Base-by-base conservation (phyloP, 208 protist species). In the Crithidia expoeki region DNA sequence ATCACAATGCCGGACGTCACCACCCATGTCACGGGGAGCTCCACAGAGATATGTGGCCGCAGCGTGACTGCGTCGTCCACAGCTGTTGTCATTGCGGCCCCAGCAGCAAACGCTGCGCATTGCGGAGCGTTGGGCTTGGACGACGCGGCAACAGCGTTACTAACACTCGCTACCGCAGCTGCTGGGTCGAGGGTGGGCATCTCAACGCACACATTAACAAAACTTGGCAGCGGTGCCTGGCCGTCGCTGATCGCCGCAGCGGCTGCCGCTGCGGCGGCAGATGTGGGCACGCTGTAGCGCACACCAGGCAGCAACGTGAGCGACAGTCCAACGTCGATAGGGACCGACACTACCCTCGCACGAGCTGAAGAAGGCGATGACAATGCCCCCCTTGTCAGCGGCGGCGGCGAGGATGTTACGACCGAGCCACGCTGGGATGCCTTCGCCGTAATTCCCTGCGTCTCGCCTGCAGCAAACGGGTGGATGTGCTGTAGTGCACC, bases 1-100 rank as follows among this genome's bases (percentile, higher is more conserved):
- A 81, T 67, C 11, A 92, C 85, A 14, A 82, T 79, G 49, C 53
- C 46, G 25, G 77, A 49, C 47, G 83, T 65, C 44, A 72, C 74
- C 34, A 64, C 69, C 76, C 71, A 90, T 17, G 61, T 74, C 23
- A 19, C 30, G 11, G 68, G 74, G 42, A 85, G 69, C 30, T 83
- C 74, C 6, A 84, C 46, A 3, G 72, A 34, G 30, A 82, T 63
- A 40, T 34, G 59, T 21, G 52, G 72, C 25, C 30, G 49, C 44
- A 42, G 46, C 34, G 38, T 38, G 12, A 25, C 40, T 21, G 23
- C 10, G 4, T 4, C 44, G 23, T 52, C 14, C 47, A 52, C 47
- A 0, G 34, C 33, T 23, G 59, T 12, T 51, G 46, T 12, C 32
- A 12, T 46, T 6, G 30, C 10, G 28, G 32, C 32, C 10, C 16